Base-by-base conservation (phyloP, 2,329 filamentous ascomycete genomes). In the Albophoma yamanashiensis region DNA sequence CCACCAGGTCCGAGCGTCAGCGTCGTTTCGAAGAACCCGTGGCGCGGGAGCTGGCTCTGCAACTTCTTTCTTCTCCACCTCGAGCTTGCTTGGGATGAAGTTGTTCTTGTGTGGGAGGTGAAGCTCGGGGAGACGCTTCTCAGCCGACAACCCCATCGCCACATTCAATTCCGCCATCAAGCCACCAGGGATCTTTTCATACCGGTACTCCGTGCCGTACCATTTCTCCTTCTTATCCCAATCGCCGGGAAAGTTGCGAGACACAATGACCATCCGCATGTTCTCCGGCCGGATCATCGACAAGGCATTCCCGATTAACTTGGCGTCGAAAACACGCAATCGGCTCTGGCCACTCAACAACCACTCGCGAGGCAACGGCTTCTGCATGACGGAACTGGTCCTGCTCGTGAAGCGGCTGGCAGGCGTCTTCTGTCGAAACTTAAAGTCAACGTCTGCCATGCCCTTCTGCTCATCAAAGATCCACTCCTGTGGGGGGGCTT, bases 191-290 rank as follows among this genome's bases (percentile, higher is more conserved):
- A 99, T 89, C 69, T 86, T 88, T 70, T 95, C 89, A 39, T 87
- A 82, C 64, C 86, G 89, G 75, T 97, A 96, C 69, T 97, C 92
- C 0, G 94, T 99, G 11, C 93, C 93, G 67, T 99, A 99, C 94
- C 94, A 99, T 71, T 92, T 91, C 77, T 99, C 94, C 70, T 89
- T 95, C 71, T 87, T 77, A 64, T 95, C 83, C 90, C 91, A 97
- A 58, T 85, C 82, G 0, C 91, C 92, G 0, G 92, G 92, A 65
- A 87, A 89, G 11, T 89, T 88, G 69, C 92, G 89, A 31, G 91
- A 93, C 36, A 95, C 85, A 57, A 97, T 80, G 1, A 85, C 87
- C 72, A 97, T 82, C 38, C 91, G 85, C 76, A 97, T 92, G 70
- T 97, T 97, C 71, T 97, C 92, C 0, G 92, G 89, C 25, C 87